phyloP scores from a whole-genome alignment of 2,329 filamentous ascomycete species.

The Pseudogymnoascus sp. region DNA sequence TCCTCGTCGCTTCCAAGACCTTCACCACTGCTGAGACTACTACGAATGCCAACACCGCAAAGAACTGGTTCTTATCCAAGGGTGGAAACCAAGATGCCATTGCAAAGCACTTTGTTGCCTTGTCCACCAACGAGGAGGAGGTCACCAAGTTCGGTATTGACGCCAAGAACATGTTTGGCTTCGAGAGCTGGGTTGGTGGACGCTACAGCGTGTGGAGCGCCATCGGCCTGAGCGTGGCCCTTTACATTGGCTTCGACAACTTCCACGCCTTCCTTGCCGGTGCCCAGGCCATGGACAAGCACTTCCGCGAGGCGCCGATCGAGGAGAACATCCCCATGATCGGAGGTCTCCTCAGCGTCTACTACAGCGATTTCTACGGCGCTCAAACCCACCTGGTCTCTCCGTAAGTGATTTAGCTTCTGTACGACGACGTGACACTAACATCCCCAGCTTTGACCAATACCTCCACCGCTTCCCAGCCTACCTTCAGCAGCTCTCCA shows the following conservation, averaged over 20 bases:
- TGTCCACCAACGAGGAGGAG: constrained; percentile 91
- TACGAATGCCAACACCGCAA: constrained; percentile 95
- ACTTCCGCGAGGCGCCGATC: constrained; percentile 85
- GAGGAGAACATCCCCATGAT: constrained; percentile 92
- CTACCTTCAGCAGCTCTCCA: constrained; percentile 97
- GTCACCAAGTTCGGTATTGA: constrained; percentile 99
- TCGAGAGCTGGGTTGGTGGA: constrained; percentile 96
- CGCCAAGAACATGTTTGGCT: constrained; percentile 99
- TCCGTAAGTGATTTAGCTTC: too few species aligned
- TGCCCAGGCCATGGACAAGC: constrained; percentile 95
- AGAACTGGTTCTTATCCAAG: constrained; percentile 90
- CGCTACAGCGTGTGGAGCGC: constrained; percentile 99
- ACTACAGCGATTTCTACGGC: constrained; percentile 98
- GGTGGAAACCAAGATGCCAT: constrained; percentile 70
- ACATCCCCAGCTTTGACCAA: constrained; percentile 97
- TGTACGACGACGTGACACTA: too few species aligned
- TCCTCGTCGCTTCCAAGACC: constrained; percentile 97
- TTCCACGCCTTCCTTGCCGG: constrained; percentile 93
- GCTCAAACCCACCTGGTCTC: constrained; percentile 96
- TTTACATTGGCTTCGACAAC: constrained; percentile 96
- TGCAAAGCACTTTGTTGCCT: constrained; percentile 96
- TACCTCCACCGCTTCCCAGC: constrained; percentile 98
- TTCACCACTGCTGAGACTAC: constrained; percentile 97
- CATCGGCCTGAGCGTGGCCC: constrained; percentile 85
- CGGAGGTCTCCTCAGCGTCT: constrained; percentile 88